Percentiles rank a stretch among this genome's conserved stretches.
Evolutionary conservation across 2,329 filamentous ascomycete species (phyloP).

Genomic region (Neurospora crassa): DNA sequence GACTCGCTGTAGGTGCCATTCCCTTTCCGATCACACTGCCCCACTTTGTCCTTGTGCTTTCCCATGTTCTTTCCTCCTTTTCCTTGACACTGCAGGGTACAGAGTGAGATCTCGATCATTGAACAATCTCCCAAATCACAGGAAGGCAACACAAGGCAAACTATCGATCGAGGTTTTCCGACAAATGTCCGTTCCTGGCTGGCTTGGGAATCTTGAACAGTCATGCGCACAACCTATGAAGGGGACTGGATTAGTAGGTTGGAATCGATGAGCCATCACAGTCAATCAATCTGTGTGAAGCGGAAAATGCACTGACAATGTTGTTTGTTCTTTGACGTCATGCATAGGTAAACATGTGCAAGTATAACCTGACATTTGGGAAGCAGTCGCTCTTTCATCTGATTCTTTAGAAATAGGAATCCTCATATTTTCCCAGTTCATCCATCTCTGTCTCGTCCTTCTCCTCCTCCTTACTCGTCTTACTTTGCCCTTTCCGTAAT

Average conservation of each 20-base stretch:
- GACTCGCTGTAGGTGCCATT: not conserved
- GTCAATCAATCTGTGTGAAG: no score
- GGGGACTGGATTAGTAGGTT: not conserved
- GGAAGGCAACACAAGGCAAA: not conserved
- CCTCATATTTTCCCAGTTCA: not conserved
- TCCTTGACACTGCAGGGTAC: no score
- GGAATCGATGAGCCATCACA: no score
- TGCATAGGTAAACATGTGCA: not conserved
- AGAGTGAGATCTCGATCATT: not conserved
- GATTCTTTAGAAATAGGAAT: not conserved
- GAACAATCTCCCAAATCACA: not conserved
- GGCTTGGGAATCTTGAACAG: not conserved
- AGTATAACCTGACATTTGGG: not conserved
- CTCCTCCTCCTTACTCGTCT: no score
- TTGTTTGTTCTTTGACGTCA: not conserved
- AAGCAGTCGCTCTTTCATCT: not conserved
- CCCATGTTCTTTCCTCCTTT: not conserved
- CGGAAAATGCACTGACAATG: not conserved
- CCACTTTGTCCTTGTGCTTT: not conserved
- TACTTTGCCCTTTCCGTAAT: no score
- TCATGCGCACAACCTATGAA: not conserved
- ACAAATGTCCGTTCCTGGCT: not conserved
- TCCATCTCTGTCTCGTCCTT: not conserved
- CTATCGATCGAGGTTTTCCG: not conserved
- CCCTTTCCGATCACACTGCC: not conserved